A percentile compares a stretch with the other conserved stretches of the same genome.
Evolutionary conservation across 1,139 yeast species (phyloP).

Genomic region (Scheffersomyces illinoinensis): DNA sequence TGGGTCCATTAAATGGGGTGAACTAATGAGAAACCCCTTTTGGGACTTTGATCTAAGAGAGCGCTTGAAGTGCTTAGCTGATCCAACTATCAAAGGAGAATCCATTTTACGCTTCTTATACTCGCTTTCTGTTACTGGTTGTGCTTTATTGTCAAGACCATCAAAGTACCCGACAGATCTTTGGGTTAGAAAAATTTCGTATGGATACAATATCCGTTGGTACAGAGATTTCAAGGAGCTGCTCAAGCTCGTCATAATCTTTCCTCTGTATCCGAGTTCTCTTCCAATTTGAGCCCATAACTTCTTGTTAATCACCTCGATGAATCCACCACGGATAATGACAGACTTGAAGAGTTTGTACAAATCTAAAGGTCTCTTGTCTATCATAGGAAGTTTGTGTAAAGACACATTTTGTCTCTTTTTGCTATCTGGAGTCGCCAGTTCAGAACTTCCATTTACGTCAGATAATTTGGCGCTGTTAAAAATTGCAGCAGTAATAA

Average conservation of each 20-base stretch:
- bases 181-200: conserved; percentile 21
- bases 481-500: background rate
- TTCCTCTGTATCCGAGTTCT: conserved; percentile 73
- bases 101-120: background rate
- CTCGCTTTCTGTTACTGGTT: background rate
- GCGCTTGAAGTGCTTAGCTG: conserved; percentile 46
- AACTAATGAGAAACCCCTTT: conserved; percentile 52
- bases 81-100: conserved; percentile 43
- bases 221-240: conserved; percentile 66
- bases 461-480: background rate
- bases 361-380: conserved; percentile 56
- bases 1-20: conserved; percentile 37
- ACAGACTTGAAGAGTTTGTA: conserved; percentile 54
- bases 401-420: conserved; percentile 9
- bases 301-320: conserved; percentile 53
- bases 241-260: conserved; percentile 69
- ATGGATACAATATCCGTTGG: conserved; percentile 35
- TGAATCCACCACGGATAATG: conserved; percentile 57
- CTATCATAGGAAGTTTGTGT: conserved; percentile 51
- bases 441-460: background rate
- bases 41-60: conserved; percentile 43
- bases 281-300: conserved; percentile 71
- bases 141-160: background rate
- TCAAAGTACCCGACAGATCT: background rate
- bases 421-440: conserved; percentile 6